These are phyloP conservation scores for Arachnomyces sp. DNA, from an alignment of 2,329 filamentous ascomycete species.

Conservation along the genomic window DNA sequence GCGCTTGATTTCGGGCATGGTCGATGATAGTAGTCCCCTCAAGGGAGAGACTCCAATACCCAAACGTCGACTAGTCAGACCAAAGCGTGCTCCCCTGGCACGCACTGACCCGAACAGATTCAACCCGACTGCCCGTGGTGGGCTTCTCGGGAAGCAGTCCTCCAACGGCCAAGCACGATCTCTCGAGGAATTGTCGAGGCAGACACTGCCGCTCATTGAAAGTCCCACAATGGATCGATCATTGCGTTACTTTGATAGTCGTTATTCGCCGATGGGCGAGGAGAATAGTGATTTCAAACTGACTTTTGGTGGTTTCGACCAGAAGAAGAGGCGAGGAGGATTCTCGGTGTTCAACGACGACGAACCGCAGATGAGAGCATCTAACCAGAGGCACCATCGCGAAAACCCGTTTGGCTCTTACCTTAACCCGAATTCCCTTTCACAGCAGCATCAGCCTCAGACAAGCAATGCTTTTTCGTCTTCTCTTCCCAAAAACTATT, in stretches of 20 bases:
- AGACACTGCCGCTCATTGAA: constrained; percentile 16
- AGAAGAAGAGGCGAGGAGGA: constrained; percentile 19
- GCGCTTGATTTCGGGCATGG: constrained; percentile 40
- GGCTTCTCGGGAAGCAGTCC: constrained; percentile 18
- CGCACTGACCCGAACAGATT: constrained; percentile 25
- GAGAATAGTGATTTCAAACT: constrained; percentile 28
- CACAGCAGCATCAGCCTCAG: constrained; percentile 12
- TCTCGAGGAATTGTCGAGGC: constrained; percentile 10
- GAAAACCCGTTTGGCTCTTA: constrained; percentile 8
- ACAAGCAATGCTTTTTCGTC: constrained; percentile 9
- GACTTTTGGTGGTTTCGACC: constrained; percentile 21
- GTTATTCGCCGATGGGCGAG: constrained; percentile 16
- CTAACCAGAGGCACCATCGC: constrained; percentile 10
- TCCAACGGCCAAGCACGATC: constrained; percentile 6
- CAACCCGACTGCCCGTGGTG: constrained; percentile 19
- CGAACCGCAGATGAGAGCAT: constrained; percentile 5
- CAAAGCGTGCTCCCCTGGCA: constrained; percentile 23
- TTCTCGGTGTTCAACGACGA: constrained; percentile 32
- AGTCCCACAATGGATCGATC: constrained; percentile 15
- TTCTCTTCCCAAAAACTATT: constrained; percentile 11
- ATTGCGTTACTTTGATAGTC: constrained; percentile 13
- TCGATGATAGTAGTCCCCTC: constrained; percentile 39
- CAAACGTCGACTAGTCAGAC: constrained; percentile 24
- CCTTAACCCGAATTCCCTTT: constrained; percentile 16
- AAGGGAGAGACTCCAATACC: constrained; percentile 38